A percentile compares a stretch with the other conserved stretches of the same genome.
Evolutionary conservation across 768 basidiomycete genomes (phyloP).

Genomic region (Trametes cubensis): DNA sequence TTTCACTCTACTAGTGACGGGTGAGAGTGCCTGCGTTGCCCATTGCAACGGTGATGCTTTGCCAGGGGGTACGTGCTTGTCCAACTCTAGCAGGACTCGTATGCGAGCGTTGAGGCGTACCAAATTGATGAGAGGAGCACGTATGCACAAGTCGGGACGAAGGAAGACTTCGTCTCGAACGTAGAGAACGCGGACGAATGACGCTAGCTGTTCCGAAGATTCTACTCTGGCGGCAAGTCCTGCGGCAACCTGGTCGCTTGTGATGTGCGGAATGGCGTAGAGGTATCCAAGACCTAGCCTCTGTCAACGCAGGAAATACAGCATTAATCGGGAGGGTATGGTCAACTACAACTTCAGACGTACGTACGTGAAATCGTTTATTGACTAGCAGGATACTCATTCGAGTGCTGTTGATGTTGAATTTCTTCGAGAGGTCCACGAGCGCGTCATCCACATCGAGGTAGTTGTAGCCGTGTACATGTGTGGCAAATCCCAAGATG

Average conservation of each 20-base stretch:
- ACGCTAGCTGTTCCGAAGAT: background rate
- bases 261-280: background rate
- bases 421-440: background rate
- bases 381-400: background rate
- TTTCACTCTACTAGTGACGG: background rate
- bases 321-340: background rate
- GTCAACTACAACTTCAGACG: background rate
- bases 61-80: background rate
- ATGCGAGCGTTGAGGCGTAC: conserved; percentile 1
- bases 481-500: conserved; percentile 1
- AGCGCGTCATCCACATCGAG: background rate
- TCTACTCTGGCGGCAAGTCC: background rate
- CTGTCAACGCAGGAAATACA: background rate
- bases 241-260: background rate
- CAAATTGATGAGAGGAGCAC: background rate
- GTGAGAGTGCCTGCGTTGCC: background rate
- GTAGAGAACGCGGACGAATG: background rate
- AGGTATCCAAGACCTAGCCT: background rate
- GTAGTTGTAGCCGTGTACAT: conserved; percentile 3
- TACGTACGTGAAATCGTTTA: conserved; percentile 1
- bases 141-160: background rate
- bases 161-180: background rate
- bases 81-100: background rate
- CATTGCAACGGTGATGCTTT: background rate
- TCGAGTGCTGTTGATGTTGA: background rate